Conservation (phyloP, 2,329 filamentous ascomycete species). For the Colletotrichum cordylinicola region DNA sequence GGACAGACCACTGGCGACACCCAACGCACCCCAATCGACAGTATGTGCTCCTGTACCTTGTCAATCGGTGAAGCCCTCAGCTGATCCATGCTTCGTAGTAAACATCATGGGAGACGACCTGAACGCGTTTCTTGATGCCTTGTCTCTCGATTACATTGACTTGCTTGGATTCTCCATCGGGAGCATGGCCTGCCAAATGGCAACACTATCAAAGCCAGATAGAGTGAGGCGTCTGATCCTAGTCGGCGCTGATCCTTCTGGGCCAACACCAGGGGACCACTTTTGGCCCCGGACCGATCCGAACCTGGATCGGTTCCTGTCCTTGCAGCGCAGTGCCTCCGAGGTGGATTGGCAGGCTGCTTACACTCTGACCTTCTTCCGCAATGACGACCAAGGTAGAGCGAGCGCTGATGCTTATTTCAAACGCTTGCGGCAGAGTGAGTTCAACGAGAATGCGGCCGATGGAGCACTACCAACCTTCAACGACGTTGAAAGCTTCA, state of each 20-base stretch:
- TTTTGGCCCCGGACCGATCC: conserved; percentile 9
- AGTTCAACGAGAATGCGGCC: not conserved
- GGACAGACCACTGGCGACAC: not conserved
- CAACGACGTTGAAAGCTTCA: conserved; percentile 8
- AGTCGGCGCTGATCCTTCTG: not conserved
- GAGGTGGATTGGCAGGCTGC: conserved; percentile 2
- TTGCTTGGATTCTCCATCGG: conserved; percentile 8
- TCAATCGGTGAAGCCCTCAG: not conserved
- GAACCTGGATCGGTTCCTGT: not conserved
- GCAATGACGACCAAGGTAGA: not conserved
- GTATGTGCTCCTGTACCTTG: not conserved
- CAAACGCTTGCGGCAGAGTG: not conserved
- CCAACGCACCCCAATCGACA: not conserved
- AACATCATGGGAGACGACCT: conserved; percentile 2
- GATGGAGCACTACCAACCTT: not conserved
- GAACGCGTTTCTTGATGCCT: conserved; percentile 6
- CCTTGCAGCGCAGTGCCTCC: not conserved
- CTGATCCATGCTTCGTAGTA: not conserved
- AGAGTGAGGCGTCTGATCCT: not conserved
- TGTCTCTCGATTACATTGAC: not conserved
- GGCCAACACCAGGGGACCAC: not conserved
- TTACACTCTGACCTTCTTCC: conserved; percentile 1
- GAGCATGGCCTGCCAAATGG: conserved; percentile 8
- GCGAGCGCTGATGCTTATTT: not conserved
- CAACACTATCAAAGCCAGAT: not conserved